A percentile compares a stretch with the other conserved stretches of the same genome.
Evolutionary conservation across 192 early-diverging fungal genomes (phyloP).

Genomic region (Coemansia sp.): DNA sequence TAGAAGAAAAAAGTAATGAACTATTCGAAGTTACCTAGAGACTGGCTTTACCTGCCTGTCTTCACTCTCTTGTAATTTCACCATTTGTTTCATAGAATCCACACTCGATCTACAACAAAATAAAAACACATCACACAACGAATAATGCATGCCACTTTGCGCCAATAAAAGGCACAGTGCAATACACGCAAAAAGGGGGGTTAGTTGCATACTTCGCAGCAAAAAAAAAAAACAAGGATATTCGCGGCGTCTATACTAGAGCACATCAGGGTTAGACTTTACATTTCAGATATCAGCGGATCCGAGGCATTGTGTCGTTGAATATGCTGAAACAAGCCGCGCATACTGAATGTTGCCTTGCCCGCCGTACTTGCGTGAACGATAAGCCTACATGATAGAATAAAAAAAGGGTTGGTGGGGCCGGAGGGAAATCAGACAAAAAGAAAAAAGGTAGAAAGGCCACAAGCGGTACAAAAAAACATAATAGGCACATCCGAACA

Average conservation of each 20-base stretch:
- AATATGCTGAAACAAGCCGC: background rate
- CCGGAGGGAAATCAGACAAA: background rate
- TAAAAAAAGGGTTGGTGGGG: background rate
- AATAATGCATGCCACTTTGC: background rate
- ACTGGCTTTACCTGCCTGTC: background rate
- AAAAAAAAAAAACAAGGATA: background rate
- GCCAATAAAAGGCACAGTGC: background rate
- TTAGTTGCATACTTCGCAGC: background rate
- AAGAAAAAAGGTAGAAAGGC: background rate
- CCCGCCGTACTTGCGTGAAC: background rate
- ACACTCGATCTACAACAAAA: constrained; percentile 5
- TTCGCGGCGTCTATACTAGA: background rate
- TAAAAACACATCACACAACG: background rate
- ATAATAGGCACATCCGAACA: background rate
- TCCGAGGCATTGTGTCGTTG: constrained; percentile 13
- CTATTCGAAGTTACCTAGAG: background rate
- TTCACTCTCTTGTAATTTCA: background rate
- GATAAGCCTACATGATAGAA: constrained; percentile 24
- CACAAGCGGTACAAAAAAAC: background rate
- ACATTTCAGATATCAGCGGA: constrained; percentile 32
- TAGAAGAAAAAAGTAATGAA: constrained; percentile 6
- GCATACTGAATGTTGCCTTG: background rate
- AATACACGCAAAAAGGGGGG: background rate
- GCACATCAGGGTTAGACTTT: background rate
- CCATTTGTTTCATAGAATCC: constrained; percentile 1